Base-by-base conservation (phyloP, 257 asterid genomes). In the Capsicum baccatum region DNA sequence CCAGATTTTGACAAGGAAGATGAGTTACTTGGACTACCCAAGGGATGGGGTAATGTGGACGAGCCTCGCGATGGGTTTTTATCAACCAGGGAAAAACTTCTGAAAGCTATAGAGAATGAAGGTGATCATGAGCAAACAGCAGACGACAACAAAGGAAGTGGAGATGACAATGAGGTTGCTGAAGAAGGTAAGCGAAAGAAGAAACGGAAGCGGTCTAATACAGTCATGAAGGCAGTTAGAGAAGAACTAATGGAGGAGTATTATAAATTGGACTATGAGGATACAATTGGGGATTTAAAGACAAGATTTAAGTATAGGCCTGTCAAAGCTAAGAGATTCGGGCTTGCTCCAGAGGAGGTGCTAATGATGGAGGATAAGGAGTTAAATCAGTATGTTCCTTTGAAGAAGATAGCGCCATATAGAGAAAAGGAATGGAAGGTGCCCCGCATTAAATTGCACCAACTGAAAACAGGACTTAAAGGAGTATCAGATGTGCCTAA, bases 1-100 rank as follows among this genome's bases (percentile, higher is more conserved):
- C 99, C 98, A 0, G 92, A 94, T 89, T 96, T 96, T 84, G 97
- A 91, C 37, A 88, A 91, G 86, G 99, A 96, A 81, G 97, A 96
- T 88, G 97, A 93, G 85, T 85, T 94, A 88, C 97, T 96, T 76
- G 98, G 97, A 79, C 94, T 96, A 84, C 85, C 89, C 11, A 87
- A 91, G 86, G 96, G 91, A 37, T 96, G 96, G 97, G 97, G 88
- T 66, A 91, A 88, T 57, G 83, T 83, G 66, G 71, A 89, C 63
- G 84, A 85, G 60, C 68, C 89, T 5, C 80, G 83, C 4, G 91
- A 91, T 76, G 93, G 95, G 68, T 92, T 94, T 83, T 83, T 66
- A 13, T 89, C 94, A 1, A 74, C 87, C 50, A 87, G 97, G 85
- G 89, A 92, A 83, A 90, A 83, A 86, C 68, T 91, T 68, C 78